Conservation (phyloP, 176 grass and related monocot species). For the Pontederia paniculata region DNA sequence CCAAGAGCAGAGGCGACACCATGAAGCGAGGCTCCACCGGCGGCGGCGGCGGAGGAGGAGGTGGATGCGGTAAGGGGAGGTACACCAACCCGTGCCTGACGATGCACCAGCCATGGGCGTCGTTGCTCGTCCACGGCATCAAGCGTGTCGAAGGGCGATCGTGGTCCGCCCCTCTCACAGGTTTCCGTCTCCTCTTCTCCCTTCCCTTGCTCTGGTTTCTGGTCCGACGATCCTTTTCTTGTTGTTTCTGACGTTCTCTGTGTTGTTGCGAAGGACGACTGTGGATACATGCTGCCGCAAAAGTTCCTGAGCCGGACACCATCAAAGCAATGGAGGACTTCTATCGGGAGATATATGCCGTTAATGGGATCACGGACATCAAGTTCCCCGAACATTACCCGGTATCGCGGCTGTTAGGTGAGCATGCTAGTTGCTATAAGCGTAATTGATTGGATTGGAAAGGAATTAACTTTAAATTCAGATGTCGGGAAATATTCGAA, state of each 20-base stretch:
- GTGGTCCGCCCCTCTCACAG: conserved; percentile 67
- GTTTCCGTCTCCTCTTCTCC: conserved; percentile 14
- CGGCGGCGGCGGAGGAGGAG: conserved; percentile 6
- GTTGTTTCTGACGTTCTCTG: background rate
- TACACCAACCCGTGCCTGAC: conserved; percentile 71
- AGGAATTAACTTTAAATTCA: too few relatives aligned
- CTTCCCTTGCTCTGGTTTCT: background rate
- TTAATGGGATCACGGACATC: conserved; percentile 44
- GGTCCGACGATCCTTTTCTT: background rate
- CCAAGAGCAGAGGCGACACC: too few relatives aligned
- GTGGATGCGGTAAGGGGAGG: conserved; percentile 9
- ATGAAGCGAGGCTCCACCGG: background rate
- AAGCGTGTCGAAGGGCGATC: conserved; percentile 91
- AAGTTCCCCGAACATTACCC: conserved; percentile 78
- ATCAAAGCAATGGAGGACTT: conserved; percentile 83
- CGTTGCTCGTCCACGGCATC: conserved; percentile 79
- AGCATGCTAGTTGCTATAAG: background rate
- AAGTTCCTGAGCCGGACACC: conserved; percentile 62
- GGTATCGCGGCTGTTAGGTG: conserved; percentile 66
- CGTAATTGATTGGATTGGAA: background rate
- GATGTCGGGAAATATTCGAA: too few relatives aligned
- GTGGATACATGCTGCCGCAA: conserved; percentile 83
- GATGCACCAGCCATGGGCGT: conserved; percentile 98
- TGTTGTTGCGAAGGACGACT: conserved; percentile 35
- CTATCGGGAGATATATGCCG: conserved; percentile 72